A percentile compares a stretch with the other conserved stretches of the same genome.
phyloP scores from a whole-genome alignment of 2,329 filamentous ascomycete species.

The Cucurbitaria berberidis region DNA sequence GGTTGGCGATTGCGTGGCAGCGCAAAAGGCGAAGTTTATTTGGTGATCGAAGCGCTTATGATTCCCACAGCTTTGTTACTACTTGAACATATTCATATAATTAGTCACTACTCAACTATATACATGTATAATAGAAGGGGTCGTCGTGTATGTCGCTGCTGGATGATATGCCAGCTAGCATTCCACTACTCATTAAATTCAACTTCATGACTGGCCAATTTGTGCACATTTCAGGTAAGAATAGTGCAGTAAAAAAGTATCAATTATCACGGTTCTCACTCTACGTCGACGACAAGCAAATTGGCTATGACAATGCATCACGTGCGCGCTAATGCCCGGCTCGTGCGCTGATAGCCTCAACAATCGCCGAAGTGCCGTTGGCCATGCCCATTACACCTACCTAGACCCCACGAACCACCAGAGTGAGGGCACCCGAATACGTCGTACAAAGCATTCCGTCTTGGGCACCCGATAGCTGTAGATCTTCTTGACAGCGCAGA shows the following conservation, averaged over 20 bases:
- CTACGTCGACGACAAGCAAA: background rate
- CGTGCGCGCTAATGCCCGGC: slow-evolving; percentile 13
- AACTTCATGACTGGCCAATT: too few relatives aligned
- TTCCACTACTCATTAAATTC: background rate
- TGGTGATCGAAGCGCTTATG: background rate
- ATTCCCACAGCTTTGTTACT: too few relatives aligned
- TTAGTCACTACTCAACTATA: background rate
- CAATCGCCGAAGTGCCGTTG: slow-evolving; percentile 13
- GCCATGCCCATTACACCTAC: slow-evolving; percentile 37
- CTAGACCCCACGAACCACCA: slow-evolving; percentile 35
- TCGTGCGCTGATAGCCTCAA: slow-evolving; percentile 13
- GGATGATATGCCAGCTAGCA: background rate
- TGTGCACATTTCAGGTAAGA: background rate
- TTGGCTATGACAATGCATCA: background rate
- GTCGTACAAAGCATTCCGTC: slow-evolving; percentile 41
- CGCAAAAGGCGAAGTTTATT: background rate
- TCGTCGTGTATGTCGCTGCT: too few relatives aligned
- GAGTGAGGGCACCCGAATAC: slow-evolving; percentile 37
- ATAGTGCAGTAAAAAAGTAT: background rate
- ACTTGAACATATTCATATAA: too few relatives aligned
- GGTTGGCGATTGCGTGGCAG: background rate
- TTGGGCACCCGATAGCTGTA: slow-evolving; percentile 29
- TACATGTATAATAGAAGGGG: background rate
- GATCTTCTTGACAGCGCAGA: slow-evolving; percentile 29
- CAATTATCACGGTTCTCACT: too few relatives aligned